Base-by-base conservation (phyloP, 2,329 filamentous ascomycete genomes). In the Ophidiomyces ophidiicola region DNA sequence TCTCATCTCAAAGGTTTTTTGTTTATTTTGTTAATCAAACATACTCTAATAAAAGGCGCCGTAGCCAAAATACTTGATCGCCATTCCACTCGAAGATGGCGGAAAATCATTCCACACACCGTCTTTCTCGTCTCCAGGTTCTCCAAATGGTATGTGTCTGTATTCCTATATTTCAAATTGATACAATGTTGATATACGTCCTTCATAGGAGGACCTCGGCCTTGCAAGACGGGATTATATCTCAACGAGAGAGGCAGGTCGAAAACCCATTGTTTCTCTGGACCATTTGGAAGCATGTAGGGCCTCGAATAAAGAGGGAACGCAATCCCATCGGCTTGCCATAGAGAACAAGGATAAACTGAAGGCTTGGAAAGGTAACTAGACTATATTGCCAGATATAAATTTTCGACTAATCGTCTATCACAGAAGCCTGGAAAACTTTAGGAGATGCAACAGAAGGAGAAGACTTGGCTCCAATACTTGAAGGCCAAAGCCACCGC, bases 401-500 rank as follows among this genome's bases (percentile, higher is more conserved):
- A 12, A 6, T 17, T 29, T 26, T 24, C 7, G 10, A 14, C 18
- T 20, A 14, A 31, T 25, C 10, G n/a, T 15, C 15, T 30, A 4
- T n/a, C 15, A n/a, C 42, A 64, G 60, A 49, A 25, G 46, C 58
- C 3, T 48, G 54, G 32, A 46, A 54, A 32, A 45, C 46, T 10
- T 45, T 62, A 10, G 41, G 48, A 3, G 55, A 58, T 25, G 55
- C 55, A 6, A 48, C 44, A 14, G 50, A 53, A 3, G 19, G 53
- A 1, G 56, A 62, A 29, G 34, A 53, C 8, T 43, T 63, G 6
- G 48, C 56, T 31, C 46, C 50, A 11, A 40, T 65, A 3, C 49
- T 58, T 32, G 44, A 58, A 31, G 63, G 63, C 7, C 61, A 65
- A 31, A 58, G 44, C 17, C 62, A 65, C 44, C 56, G 61, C 37